These are phyloP conservation scores for Bacidia gigantensis DNA, from an alignment of 495 filamentous ascomycete species.

Conservation along the genomic window DNA sequence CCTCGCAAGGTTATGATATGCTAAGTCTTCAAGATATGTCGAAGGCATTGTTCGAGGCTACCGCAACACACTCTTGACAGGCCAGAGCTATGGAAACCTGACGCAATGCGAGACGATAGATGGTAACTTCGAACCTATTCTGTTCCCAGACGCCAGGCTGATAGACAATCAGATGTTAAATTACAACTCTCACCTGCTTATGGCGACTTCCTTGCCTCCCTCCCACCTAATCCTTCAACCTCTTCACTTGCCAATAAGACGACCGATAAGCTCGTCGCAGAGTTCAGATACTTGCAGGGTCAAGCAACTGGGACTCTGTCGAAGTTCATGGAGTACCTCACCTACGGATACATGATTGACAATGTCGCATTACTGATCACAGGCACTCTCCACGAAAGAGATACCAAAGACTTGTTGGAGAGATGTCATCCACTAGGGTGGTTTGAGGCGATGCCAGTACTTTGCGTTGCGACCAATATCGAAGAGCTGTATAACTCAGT, in stretches of 20 bases:
- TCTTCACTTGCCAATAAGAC: conserved; percentile 88
- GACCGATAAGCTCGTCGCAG: conserved; percentile 92
- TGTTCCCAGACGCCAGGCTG: background rate
- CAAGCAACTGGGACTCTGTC: conserved; percentile 82
- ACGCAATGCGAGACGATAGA: conserved; percentile 98
- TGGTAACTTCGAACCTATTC: conserved; percentile 39
- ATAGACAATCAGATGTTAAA: conserved; percentile 62
- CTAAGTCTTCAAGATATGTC: conserved; percentile 54
- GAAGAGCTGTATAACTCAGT: conserved; percentile 98
- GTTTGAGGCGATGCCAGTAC: conserved; percentile 97
- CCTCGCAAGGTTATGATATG: background rate
- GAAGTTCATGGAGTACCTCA: conserved; percentile 92
- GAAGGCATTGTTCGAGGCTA: conserved; percentile 96
- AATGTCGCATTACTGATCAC: conserved; percentile 98
- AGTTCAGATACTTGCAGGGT: conserved; percentile 90
- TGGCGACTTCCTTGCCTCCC: conserved; percentile 87
- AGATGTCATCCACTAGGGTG: conserved; percentile 93
- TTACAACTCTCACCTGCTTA: conserved; percentile 93
- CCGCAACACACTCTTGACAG: conserved; percentile 80
- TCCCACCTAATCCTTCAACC: conserved; percentile 93
- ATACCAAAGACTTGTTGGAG: conserved; percentile 89
- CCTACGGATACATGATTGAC: conserved; percentile 99
- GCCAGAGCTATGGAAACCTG: conserved; percentile 87
- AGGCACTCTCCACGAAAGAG: conserved; percentile 91
- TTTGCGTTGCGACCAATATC: conserved; percentile 94